Percentiles rank a stretch among this genome's conserved stretches.
Conservation (phyloP, 106 monocot genomes). For the Narthecium ossifragum region DNA sequence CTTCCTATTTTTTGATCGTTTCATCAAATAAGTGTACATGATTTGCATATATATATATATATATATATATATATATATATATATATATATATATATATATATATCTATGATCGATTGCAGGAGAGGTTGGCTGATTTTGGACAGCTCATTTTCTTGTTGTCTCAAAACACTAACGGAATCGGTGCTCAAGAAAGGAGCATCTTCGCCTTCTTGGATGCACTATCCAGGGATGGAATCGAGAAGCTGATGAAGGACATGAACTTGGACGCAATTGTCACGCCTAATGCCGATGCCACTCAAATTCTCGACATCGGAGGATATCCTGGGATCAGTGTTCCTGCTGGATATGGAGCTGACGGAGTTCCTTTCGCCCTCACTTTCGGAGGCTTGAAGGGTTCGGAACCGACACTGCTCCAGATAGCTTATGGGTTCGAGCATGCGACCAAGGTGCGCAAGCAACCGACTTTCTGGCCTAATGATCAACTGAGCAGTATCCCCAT, state of each 20-base stretch:
- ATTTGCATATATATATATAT: too few relatives aligned
- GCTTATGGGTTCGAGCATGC: slow-evolving; percentile 26
- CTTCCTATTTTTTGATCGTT: too few relatives aligned
- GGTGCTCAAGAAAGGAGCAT: not conserved
- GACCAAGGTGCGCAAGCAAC: slow-evolving; percentile 14
- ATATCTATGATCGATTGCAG: too few relatives aligned
- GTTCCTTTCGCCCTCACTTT: slow-evolving; percentile 17
- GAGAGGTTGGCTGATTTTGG: slow-evolving; percentile 11
- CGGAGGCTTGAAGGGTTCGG: slow-evolving; percentile 18
- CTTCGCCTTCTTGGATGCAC: not conserved
- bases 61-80: too few relatives aligned
- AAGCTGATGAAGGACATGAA: too few relatives aligned
- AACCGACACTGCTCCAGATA: slow-evolving; percentile 21
- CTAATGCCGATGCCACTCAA: not conserved
- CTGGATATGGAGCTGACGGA: slow-evolving; percentile 12
- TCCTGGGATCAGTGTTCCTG: slow-evolving; percentile 22
- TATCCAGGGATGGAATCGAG: too few relatives aligned
- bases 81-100: too few relatives aligned
- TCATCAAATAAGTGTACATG: too few relatives aligned
- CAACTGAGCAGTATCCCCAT: too few relatives aligned
- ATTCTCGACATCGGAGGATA: slow-evolving; percentile 22
- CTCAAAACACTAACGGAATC: slow-evolving; percentile 1
- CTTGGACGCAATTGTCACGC: slow-evolving; percentile 19
- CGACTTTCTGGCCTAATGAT: too few relatives aligned
- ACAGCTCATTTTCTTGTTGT: slow-evolving; percentile 3